Conservation (phyloP, 441 rosid species). For the Erodium moschatum region DNA sequence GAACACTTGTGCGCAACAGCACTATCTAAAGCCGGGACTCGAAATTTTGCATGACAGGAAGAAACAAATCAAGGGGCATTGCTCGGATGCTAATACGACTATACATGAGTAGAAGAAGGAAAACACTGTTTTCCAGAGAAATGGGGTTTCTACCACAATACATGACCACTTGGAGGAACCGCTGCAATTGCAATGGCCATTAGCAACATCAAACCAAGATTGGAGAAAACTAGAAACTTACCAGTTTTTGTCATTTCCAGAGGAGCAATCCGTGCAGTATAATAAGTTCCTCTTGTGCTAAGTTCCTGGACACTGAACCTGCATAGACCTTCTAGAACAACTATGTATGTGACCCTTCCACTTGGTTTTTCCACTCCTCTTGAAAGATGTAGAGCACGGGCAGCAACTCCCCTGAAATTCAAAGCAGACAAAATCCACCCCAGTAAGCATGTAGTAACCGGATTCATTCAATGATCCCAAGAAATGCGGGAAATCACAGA, state of each 20-base stretch:
- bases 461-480: background rate
- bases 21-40: background rate
- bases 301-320: constrained; percentile 89
- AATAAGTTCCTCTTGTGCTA: constrained; percentile 80
- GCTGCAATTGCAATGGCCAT: background rate
- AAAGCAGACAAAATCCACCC: constrained; percentile 6
- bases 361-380: constrained; percentile 99
- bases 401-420: constrained; percentile 75
- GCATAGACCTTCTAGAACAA: constrained; percentile 94
- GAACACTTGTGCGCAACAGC: background rate
- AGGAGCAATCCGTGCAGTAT: constrained; percentile 72
- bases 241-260: constrained; percentile 87
- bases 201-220: background rate
- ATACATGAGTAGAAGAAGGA: background rate
- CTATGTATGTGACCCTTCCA: constrained; percentile 94
- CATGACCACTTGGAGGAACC: background rate
- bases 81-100: background rate
- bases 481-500: background rate
- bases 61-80: background rate
- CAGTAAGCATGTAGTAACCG: background rate
- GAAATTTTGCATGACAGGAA: background rate
- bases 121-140: background rate
- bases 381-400: constrained; percentile 92
- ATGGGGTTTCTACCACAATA: background rate
- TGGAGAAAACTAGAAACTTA: constrained; percentile 22